Evolutionary conservation across 1,284 basidiomycete genomes (phyloP), one percentile per base, ranked within the genome.

Genomic region (Leccinum solheimii): DNA sequence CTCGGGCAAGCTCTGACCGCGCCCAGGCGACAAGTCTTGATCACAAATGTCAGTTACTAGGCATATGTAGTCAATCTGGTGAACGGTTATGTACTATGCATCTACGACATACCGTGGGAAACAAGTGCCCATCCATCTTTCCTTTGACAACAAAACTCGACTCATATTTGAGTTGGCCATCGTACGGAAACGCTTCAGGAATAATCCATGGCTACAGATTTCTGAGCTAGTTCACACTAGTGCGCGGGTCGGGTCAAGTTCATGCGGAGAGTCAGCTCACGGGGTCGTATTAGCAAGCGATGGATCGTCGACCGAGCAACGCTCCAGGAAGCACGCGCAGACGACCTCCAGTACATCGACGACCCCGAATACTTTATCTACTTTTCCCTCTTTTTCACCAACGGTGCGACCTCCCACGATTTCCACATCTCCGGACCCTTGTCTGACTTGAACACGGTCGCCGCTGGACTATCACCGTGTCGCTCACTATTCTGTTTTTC

Each of bases 281-380:
- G 52, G 54, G 34, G 64, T 58, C 59, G 10, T 59, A 52, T 56
- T 72, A 94, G 92, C 78, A 93, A 91, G 77, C 83, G 93, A 70
- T 97, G 95, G 92, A 83, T 95, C 36, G 82, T 95, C 43, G 91
- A 95, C 74, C 84, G 92, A n/a, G 82, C 85, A 21, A 86, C 88
- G 0, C 76, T 95, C 55, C 80, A 80, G 59, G 82, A 85, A 64
- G 88, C 94, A n/a, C 86, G 93, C 32, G 76, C 81, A 2, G 83
- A 90, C 57, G 95, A 97, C 72, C 74, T 90, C 59, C 82, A 83
- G 59, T 94, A 94, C 73, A 88, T 92, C 48, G 87, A 88, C 23
- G 85, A 88, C 59, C 82, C 86, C 5, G 86, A 91, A 60, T 80
- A 90, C 69, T 80, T 96, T 61, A 87, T 89, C 53, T 90, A 93